Evolutionary conservation across 2,329 filamentous ascomycete genomes (phyloP).

Genomic region (Fusarium sp.): DNA sequence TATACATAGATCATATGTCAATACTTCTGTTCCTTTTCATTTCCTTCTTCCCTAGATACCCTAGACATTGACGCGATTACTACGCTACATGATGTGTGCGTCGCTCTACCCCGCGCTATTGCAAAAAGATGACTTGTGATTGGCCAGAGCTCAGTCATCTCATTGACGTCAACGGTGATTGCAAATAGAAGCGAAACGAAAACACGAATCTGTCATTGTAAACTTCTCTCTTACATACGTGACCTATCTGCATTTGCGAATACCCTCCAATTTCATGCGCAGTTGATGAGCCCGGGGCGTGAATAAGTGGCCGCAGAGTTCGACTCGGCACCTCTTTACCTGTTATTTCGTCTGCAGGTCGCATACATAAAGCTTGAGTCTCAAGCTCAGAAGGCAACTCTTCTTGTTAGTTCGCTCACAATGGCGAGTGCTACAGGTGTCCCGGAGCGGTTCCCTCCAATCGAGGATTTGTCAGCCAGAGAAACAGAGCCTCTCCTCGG

Average conservation of each 20-base stretch:
- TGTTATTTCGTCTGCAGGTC: background rate
- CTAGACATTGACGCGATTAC: conserved; percentile 31
- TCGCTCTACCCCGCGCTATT: conserved; percentile 37
- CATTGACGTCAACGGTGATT: conserved; percentile 37
- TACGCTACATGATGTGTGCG: conserved; percentile 27
- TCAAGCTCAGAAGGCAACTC: background rate
- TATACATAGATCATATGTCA: background rate
- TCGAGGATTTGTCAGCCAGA: conserved; percentile 39
- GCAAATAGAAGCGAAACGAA: conserved; percentile 3
- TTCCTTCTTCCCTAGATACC: background rate
- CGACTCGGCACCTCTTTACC: background rate
- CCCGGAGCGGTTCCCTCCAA: conserved; percentile 58
- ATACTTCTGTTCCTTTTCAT: background rate
- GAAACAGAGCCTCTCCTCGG: conserved; percentile 58
- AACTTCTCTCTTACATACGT: conserved; percentile 1
- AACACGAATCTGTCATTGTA: conserved; percentile 6
- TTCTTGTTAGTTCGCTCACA: background rate
- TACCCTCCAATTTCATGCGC: background rate
- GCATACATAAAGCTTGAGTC: background rate
- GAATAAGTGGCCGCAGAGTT: background rate
- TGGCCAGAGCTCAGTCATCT: conserved; percentile 30
- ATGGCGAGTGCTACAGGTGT: conserved; percentile 78
- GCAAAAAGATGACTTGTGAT: conserved; percentile 38
- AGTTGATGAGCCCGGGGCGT: background rate
- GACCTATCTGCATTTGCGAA: background rate